A percentile compares a stretch with the other conserved stretches of the same genome.
Conservation (phyloP, 257 asterid species). For the Penstemon eatonii region DNA sequence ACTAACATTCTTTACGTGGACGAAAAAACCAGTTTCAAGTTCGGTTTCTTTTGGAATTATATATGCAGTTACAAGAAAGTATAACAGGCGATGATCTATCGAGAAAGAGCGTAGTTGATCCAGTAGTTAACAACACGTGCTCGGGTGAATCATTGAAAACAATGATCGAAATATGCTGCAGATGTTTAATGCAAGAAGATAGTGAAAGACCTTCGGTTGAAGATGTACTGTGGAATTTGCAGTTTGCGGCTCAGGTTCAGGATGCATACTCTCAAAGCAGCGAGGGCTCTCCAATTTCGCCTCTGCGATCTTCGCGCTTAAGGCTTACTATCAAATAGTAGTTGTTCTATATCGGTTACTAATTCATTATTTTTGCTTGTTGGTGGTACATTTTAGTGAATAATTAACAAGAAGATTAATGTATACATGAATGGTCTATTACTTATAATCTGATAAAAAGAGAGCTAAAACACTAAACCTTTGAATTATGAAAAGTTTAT, state of each 20-base stretch:
- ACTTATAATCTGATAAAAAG: too few species aligned
- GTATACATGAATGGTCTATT: too few species aligned
- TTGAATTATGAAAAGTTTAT: too few species aligned
- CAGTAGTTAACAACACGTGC: conserved; percentile 45
- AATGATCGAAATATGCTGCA: conserved; percentile 68
- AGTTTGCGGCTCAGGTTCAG: conserved; percentile 92
- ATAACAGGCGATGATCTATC: conserved; percentile 47
- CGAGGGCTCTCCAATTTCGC: conserved; percentile 73
- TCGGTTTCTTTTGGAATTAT: background rate
- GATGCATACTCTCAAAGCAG: conserved; percentile 68
- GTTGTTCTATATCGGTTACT: too few species aligned
- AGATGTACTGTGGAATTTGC: conserved; percentile 89
- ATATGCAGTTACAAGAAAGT: conserved; percentile 57
- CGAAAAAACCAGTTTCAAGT: too few species aligned
- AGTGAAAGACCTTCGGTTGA: conserved; percentile 79
- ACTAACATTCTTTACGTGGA: background rate
- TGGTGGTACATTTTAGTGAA: too few species aligned
- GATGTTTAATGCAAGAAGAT: conserved; percentile 67
- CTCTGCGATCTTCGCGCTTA: conserved; percentile 43
- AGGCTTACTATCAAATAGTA: conserved; percentile 40
- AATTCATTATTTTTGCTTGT: too few species aligned
- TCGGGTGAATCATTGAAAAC: conserved; percentile 68
- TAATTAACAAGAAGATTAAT: too few species aligned
- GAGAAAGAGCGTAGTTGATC: conserved; percentile 60
- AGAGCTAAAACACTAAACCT: too few species aligned